A percentile compares a stretch with the other conserved stretches of the same genome.
Evolutionary conservation across 2,329 filamentous ascomycete genomes (phyloP).

Genomic region (Exophiala oligosperma): DNA sequence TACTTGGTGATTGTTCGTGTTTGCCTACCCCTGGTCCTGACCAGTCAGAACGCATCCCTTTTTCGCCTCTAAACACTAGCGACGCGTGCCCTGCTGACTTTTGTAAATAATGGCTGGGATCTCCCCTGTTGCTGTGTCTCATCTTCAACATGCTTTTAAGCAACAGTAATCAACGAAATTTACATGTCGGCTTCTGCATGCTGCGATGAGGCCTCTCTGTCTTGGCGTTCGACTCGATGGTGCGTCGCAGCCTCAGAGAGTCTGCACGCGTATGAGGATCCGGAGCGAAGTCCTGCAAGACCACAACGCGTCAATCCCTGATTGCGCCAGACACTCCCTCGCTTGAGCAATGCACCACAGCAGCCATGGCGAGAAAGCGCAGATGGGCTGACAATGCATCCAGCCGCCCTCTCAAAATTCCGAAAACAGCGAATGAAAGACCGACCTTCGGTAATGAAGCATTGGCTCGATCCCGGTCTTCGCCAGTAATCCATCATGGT

Average conservation of each 20-base stretch:
- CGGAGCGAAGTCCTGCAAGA: neutral
- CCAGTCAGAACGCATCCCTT: neutral
- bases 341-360: neutral
- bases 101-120: neutral
- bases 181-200: too few relatives aligned
- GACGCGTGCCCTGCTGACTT: neutral
- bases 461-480: neutral
- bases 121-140: neutral
- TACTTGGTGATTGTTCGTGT: neutral
- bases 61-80: neutral
- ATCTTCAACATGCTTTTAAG: neutral
- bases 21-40: neutral
- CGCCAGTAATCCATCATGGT: conserved; percentile 11
- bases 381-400: conserved; percentile 13
- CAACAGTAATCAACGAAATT: neutral
- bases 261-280: neutral
- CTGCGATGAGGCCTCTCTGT: too few relatives aligned
- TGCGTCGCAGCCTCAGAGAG: too few relatives aligned
- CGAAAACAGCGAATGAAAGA: conserved; percentile 8
- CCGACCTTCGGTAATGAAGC: neutral
- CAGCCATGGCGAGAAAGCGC: conserved; percentile 28
- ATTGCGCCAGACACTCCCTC: neutral
- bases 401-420: conserved; percentile 13
- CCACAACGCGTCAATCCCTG: neutral
- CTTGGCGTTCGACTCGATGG: too few relatives aligned